These are phyloP conservation scores for Zychaea mexicana DNA, from an alignment of 371 early-diverging fungal genomes.

Conservation along the genomic window DNA sequence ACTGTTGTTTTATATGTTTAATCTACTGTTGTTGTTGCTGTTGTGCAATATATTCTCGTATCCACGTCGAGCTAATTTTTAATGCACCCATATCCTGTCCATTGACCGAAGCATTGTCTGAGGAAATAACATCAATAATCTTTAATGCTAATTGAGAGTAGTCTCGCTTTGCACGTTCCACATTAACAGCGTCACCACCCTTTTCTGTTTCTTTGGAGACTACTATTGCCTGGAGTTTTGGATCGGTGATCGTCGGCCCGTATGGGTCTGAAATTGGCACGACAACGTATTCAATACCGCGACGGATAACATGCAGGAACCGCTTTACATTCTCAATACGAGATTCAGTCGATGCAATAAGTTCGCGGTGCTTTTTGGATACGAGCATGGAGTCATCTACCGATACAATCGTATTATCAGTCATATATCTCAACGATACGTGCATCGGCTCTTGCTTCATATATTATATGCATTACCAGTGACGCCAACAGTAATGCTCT, in stretches of 20 bases:
- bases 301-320: slow-evolving; percentile 64
- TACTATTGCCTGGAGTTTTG: slow-evolving; percentile 78
- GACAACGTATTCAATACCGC: slow-evolving; percentile 47
- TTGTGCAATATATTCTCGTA: slow-evolving; percentile 44
- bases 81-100: slow-evolving; percentile 46
- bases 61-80: slow-evolving; percentile 77
- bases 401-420: no score
- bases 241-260: slow-evolving; percentile 87
- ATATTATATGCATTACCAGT: slow-evolving; percentile 50
- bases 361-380: slow-evolving; percentile 70
- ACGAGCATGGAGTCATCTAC: slow-evolving; percentile 68
- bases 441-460: no score
- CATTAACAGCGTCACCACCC: slow-evolving; percentile 78
- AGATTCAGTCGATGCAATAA: slow-evolving; percentile 69
- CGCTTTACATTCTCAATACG: slow-evolving; percentile 60
- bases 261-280: slow-evolving; percentile 66
- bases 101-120: slow-evolving; percentile 33
- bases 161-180: slow-evolving; percentile 49
- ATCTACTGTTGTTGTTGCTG: neutral
- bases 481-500: slow-evolving; percentile 76
- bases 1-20: neutral
- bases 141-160: slow-evolving; percentile 65
- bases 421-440: neutral
- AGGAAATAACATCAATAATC: slow-evolving; percentile 76
- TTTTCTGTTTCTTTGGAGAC: slow-evolving; percentile 86